A percentile compares a stretch with the other conserved stretches of the same genome.
phyloP scores from a whole-genome alignment of 179 eudicot species.

The Pouteria campechiana region DNA sequence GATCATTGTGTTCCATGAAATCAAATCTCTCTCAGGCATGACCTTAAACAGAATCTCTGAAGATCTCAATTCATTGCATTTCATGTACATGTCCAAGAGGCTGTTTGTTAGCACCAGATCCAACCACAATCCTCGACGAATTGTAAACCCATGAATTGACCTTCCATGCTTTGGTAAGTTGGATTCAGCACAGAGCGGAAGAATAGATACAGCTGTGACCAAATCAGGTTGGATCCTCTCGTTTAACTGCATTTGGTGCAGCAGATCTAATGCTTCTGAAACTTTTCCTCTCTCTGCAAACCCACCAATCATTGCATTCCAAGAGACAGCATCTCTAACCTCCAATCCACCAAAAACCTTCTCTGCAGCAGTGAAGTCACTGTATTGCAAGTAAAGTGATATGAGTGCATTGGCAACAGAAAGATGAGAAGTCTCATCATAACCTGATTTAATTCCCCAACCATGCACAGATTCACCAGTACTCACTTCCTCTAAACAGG shows the following conservation, averaged over 20 bases:
- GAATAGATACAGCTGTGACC: slow-evolving; percentile 20
- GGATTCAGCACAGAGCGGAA: slow-evolving; percentile 30
- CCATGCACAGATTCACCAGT: slow-evolving; percentile 27
- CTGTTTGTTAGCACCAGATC: slow-evolving; percentile 28
- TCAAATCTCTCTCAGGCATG: slow-evolving; percentile 31
- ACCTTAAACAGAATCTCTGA: slow-evolving; percentile 28
- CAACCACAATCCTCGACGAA: slow-evolving; percentile 22
- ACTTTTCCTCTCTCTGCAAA: slow-evolving; percentile 20
- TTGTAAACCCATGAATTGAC: slow-evolving; percentile 34
- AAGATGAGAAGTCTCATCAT: slow-evolving; percentile 6
- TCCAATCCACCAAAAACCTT: slow-evolving; percentile 12
- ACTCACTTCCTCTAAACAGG: slow-evolving; percentile 18
- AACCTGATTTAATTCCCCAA: slow-evolving; percentile 27
- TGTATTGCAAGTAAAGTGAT: slow-evolving; percentile 21
- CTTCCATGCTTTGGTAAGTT: slow-evolving; percentile 28
- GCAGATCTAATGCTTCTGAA: slow-evolving; percentile 15
- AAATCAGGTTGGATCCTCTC: slow-evolving; percentile 17
- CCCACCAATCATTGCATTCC: slow-evolving; percentile 43
- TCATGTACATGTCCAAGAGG: slow-evolving; percentile 53
- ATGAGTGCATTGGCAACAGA: slow-evolving; percentile 30
- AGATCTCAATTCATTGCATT: slow-evolving; percentile 22
- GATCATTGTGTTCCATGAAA: slow-evolving; percentile 56
- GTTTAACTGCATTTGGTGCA: slow-evolving; percentile 19
- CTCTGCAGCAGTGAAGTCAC: slow-evolving; percentile 18
- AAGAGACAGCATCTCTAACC: slow-evolving; percentile 30